These are phyloP conservation scores for Metarhizium rileyi DNA, from an alignment of 2,329 filamentous ascomycete genomes.

Conservation along the genomic window DNA sequence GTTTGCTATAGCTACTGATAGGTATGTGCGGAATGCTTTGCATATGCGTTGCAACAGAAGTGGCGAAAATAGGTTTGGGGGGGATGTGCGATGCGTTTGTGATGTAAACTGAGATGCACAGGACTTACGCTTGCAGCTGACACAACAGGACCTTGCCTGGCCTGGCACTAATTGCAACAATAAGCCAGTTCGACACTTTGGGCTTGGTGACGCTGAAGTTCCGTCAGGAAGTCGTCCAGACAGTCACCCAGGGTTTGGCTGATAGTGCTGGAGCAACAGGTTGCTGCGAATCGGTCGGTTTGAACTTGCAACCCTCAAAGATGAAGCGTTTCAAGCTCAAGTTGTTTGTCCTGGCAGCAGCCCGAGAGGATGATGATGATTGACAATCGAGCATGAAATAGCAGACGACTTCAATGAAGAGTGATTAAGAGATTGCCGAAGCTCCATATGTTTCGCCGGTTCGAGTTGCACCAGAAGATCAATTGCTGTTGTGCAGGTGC, in stretches of 20 bases:
- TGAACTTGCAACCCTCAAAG: neutral
- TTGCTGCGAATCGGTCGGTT: neutral
- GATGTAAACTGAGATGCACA: neutral
- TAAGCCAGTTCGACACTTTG: neutral
- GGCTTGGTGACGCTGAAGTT: neutral
- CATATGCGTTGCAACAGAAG: neutral
- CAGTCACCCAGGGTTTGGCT: neutral
- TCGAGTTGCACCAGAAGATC: neutral
- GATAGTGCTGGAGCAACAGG: neutral
- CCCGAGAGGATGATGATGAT: neutral
- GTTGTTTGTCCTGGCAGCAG: neutral
- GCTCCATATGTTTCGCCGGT: neutral
- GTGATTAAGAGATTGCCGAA: neutral
- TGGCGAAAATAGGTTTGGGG: neutral
- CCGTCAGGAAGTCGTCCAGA: neutral
- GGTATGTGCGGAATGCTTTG: neutral
- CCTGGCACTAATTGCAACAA: neutral
- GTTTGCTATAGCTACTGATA: neutral
- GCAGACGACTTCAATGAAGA: neutral
- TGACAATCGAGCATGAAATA: neutral
- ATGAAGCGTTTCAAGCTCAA: neutral
- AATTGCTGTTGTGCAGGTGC: neutral
- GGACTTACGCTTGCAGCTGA: constrained; percentile 1
- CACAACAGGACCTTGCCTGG: neutral
- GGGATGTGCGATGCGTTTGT: neutral